A percentile compares a stretch with the other conserved stretches of the same genome.
phyloP scores from a whole-genome alignment of 2,329 filamentous ascomycete genomes.

The Sarocladium oryzae region DNA sequence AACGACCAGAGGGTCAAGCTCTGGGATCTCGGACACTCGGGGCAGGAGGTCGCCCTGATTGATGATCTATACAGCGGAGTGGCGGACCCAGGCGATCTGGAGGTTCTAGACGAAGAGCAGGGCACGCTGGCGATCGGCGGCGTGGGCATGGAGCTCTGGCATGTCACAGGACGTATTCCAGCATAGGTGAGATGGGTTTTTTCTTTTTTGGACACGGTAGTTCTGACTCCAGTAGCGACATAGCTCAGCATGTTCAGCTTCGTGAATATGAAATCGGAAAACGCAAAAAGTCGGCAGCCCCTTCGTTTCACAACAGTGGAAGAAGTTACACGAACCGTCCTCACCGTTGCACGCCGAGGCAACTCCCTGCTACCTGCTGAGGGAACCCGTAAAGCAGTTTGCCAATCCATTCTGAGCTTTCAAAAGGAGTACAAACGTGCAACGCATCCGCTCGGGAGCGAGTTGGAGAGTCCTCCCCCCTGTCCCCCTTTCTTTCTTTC shows the following conservation, averaged over 20 bases:
- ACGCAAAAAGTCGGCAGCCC: no score
- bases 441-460: no score
- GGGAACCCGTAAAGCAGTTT: no score
- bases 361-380: no score
- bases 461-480: no score
- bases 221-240: no score
- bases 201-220: no score
- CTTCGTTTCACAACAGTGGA: neutral
- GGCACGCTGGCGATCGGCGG: constrained; percentile 34
- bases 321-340: neutral
- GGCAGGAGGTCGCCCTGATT: constrained; percentile 26
- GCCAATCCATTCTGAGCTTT: no score
- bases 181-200: neutral
- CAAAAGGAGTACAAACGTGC: no score
- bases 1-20: constrained; percentile 57
- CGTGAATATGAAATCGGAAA: no score
- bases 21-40: constrained; percentile 31
- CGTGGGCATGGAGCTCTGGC: constrained; percentile 42
- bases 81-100: constrained; percentile 51
- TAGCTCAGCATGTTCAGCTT: no score
- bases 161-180: neutral
- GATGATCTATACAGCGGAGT: constrained; percentile 51
- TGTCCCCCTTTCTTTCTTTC: no score
- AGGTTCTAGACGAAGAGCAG: constrained; percentile 23
- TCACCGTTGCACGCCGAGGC: neutral